Evolutionary conservation across 768 basidiomycete genomes (phyloP), one percentile per base, ranked within the genome.

Genomic region (Macrolepiota fuliginosa): DNA sequence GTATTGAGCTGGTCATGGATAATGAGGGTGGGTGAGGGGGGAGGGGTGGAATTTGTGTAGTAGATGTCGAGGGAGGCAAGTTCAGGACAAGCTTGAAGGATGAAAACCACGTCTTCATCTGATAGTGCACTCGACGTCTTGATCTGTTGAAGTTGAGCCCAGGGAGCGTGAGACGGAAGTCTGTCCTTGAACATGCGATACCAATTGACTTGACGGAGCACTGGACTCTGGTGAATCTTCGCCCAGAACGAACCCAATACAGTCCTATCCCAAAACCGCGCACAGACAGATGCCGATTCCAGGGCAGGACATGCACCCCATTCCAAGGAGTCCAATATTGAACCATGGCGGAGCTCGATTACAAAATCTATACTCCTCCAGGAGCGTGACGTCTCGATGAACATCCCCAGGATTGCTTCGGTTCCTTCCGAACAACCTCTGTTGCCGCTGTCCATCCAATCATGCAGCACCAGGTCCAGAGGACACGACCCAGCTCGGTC

Each of bases 341-440:
- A 51, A 1, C 13, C 15, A 3, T 52, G 36, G 9, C 50, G 13
- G 17, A 59, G 39, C 35, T 59, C 58, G 22, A 59, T 24, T 13
- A 59, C 58, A 24, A 59, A 40, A 29, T 59, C 50, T 27, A 59
- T 22, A 42, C 37, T 59, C n/a, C 11, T 59, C 58, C 58, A 59
- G 4, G 3, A 15, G 1, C 22, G 25, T 22, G 49, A 40, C 24
- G n/a, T 59, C 39, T 59, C 36, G 2, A 52, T 37, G 10, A 59
- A 52, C 24, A 59, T 52, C 25, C 22, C 40, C 24, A 59, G n/a
- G 22, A 59, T 42, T 1, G 22, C 58, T 22, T 52, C 50, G 11
- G 58, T 59, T 13, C 58, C 58, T 32, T 59, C 58, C 11, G 49
- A 50, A 5, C 58, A 59, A 17, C 45, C 58, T 22, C 58, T 36